Conservation (phyloP, 169 alveolate species). For the Plasmodium adleri region DNA sequence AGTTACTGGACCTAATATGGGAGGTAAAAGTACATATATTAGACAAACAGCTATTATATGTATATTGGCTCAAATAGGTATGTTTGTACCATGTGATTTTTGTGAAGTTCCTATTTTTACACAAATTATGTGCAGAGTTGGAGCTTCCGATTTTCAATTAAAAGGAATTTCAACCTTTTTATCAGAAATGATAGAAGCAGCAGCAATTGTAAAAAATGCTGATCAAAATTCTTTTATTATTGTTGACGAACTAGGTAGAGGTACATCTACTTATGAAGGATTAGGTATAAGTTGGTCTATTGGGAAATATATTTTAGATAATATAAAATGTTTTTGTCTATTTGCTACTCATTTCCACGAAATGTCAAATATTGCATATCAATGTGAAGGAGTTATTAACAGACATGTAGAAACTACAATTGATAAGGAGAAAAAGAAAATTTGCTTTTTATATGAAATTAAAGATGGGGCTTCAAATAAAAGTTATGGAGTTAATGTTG, state of each 20-base stretch:
- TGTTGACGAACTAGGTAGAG: conserved; percentile 98
- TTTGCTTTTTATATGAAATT: conserved; percentile 91
- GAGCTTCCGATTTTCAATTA: conserved; percentile 96
- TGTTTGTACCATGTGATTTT: conserved; percentile 94
- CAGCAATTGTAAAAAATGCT: conserved; percentile 94
- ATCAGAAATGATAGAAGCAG: conserved; percentile 98
- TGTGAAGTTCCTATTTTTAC: conserved; percentile 95
- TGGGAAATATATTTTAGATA: conserved; percentile 92
- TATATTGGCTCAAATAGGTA: conserved; percentile 94
- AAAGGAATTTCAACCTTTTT: conserved; percentile 97
- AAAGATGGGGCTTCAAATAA: conserved; percentile 93
- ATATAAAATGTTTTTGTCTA: conserved; percentile 93
- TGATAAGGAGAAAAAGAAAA: conserved; percentile 77
- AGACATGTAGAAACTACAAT: conserved; percentile 87
- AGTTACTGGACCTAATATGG: conserved; percentile 99
- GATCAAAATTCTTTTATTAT: conserved; percentile 92
- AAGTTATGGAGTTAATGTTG: conserved; percentile 96
- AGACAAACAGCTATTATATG: conserved; percentile 88
- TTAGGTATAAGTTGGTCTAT: conserved; percentile 98
- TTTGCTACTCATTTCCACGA: conserved; percentile 99
- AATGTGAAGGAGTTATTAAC: conserved; percentile 90
- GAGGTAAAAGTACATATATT: conserved; percentile 97
- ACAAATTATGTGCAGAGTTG: conserved; percentile 96
- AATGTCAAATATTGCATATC: conserved; percentile 93
- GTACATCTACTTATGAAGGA: conserved; percentile 97